Evolutionary conservation across 1,284 basidiomycete genomes (phyloP).

Genomic region (Gomphus bonarii): DNA sequence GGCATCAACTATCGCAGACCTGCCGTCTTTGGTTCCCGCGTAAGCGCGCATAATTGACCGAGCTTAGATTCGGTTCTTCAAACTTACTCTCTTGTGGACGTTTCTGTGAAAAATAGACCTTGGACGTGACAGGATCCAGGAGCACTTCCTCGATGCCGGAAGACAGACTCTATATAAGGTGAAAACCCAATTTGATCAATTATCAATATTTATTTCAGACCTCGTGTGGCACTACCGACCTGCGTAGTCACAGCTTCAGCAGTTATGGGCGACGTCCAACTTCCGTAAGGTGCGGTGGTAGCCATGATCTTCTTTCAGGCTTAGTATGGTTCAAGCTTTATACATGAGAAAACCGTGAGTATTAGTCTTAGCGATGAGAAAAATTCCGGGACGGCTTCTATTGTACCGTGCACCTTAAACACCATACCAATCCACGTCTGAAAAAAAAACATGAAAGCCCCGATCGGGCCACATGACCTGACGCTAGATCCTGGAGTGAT

Average conservation of each 20-base stretch:
- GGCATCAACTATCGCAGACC: constrained; percentile 6
- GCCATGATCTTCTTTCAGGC: constrained; percentile 4
- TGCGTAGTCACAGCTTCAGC: constrained; percentile 19
- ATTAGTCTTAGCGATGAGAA: not conserved
- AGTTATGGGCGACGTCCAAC: constrained; percentile 27
- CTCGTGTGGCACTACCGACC: not conserved
- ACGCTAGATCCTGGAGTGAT: too few relatives aligned
- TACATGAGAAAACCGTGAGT: not conserved
- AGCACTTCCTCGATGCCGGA: constrained; percentile 11
- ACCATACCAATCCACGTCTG: too few relatives aligned
- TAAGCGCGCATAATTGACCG: too few relatives aligned
- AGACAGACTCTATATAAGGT: constrained; percentile 7
- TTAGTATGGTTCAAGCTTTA: not conserved
- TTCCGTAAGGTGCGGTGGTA: constrained; percentile 26
- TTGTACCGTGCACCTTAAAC: too few relatives aligned
- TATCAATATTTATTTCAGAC: not conserved
- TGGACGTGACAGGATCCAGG: constrained; percentile 7
- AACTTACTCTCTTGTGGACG: constrained; percentile 7
- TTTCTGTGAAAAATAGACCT: constrained; percentile 11
- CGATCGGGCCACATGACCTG: too few relatives aligned
- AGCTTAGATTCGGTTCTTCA: not conserved
- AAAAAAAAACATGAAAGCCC: too few relatives aligned
- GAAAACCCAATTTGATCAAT: too few relatives aligned
- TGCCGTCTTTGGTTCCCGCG: constrained; percentile 1
- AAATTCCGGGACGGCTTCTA: too few relatives aligned